A percentile compares a stretch with the other conserved stretches of the same genome.
These are phyloP conservation scores for Zalerion maritima DNA, from an alignment of 495 filamentous ascomycete species.

Conservation along the genomic window DNA sequence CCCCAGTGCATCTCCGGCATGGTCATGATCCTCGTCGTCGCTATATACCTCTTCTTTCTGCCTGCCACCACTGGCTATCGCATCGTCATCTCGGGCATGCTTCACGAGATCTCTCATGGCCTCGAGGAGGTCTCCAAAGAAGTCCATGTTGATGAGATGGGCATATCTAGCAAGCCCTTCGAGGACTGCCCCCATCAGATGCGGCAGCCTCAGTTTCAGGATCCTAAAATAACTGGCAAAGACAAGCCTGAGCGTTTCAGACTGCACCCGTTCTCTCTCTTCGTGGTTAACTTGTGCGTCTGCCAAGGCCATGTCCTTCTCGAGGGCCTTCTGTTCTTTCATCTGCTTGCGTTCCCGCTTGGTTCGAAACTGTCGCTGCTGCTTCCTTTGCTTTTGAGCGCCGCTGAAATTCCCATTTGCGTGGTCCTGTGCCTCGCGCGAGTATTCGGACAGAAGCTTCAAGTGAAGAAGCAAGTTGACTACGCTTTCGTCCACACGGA, in stretches of 20 bases:
- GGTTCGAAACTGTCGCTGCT: conserved; percentile 49
- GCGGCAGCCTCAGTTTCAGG: conserved; percentile 59
- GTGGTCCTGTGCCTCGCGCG: conserved; percentile 47
- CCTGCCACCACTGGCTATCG: too few relatives aligned
- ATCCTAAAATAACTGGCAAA: conserved; percentile 93
- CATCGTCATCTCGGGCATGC: conserved; percentile 21
- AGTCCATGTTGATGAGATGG: conserved; percentile 93
- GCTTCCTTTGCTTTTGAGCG: too few relatives aligned
- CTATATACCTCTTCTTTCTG: conserved; percentile 32
- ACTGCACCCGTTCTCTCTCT: conserved; percentile 80
- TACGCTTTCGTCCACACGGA: conserved; percentile 66
- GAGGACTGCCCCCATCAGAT: conserved; percentile 84
- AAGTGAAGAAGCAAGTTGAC: conserved; percentile 86
- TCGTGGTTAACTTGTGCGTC: conserved; percentile 84
- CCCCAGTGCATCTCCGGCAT: too few relatives aligned
- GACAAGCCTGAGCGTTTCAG: conserved; percentile 87
- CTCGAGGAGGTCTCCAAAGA: conserved; percentile 92
- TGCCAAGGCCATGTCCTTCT: conserved; percentile 87
- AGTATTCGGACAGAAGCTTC: conserved; percentile 74
- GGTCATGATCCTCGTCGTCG: conserved; percentile 25
- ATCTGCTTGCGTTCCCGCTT: conserved; percentile 60
- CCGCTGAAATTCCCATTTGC: conserved; percentile 16
- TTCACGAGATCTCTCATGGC: conserved; percentile 44
- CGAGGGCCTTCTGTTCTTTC: conserved; percentile 70
- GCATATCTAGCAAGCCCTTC: conserved; percentile 84